A percentile compares a stretch with the other conserved stretches of the same genome.
Conservation (phyloP, 2,329 filamentous ascomycete genomes). For the Setomelanomma holmii region DNA sequence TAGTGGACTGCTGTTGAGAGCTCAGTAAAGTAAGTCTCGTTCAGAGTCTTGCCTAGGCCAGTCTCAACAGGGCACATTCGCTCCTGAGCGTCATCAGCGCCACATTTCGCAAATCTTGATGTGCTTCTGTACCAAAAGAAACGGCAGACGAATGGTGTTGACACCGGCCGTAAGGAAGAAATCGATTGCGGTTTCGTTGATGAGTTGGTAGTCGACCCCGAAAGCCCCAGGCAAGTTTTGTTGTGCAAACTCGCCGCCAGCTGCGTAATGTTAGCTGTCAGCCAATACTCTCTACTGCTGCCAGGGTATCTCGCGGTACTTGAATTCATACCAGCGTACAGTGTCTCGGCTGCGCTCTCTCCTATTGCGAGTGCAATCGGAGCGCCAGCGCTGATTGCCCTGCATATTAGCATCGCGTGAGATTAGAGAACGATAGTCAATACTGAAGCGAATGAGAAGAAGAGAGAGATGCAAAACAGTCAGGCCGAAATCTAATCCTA, state of each 20-base stretch:
- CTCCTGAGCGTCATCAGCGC: too few relatives aligned
- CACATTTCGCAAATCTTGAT: too few relatives aligned
- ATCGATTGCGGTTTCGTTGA: constrained; percentile 50
- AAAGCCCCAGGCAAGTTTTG: constrained; percentile 56
- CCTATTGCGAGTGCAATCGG: constrained; percentile 13
- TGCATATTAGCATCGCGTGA: constrained; percentile 3
- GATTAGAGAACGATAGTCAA: constrained; percentile 2
- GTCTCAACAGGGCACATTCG: constrained; percentile 58
- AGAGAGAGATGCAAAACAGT: neutral
- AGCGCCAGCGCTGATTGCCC: constrained; percentile 16
- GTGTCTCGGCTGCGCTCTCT: constrained; percentile 17
- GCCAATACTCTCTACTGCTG: neutral
- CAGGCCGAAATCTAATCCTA: neutral
- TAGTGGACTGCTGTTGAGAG: constrained; percentile 59
- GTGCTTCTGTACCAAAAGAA: constrained; percentile 41
- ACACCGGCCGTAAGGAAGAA: constrained; percentile 24
- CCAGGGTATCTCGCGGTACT: constrained; percentile 11
- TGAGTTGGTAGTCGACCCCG: constrained; percentile 60
- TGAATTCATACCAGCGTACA: constrained; percentile 32
- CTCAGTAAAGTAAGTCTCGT: constrained; percentile 58
- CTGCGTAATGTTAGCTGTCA: constrained; percentile 16
- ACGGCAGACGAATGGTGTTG: constrained; percentile 57
- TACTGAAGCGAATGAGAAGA: constrained; percentile 1
- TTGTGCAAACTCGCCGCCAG: constrained; percentile 31
- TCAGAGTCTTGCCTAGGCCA: constrained; percentile 58